Base-by-base conservation (phyloP, 1,139 yeast species). In the Debaryomyces robertsiae region DNA sequence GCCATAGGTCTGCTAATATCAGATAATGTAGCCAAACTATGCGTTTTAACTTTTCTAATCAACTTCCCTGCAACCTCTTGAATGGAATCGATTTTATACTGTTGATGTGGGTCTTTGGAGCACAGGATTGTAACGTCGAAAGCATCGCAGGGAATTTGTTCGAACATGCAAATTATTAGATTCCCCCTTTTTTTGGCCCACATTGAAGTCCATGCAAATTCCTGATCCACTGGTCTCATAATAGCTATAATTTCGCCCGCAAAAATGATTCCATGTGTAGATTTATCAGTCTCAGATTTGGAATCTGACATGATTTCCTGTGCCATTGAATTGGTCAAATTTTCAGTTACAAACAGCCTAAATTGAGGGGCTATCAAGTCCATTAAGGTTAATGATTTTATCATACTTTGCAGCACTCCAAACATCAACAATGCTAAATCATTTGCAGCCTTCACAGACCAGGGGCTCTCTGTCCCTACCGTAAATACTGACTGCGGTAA, bases 351-450 rank as follows among this genome's bases (percentile, higher is more conserved):
- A 53, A 84, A 81, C 49, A 77, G 76, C 48, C 89, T 70, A 40
- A 85, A 82, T 51, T 84, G 84, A 0, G 87, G 84, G 10, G 90
- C 87, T 27, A 90, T 80, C 46, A 89, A 72, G 58, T 88, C 95
- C 68, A 87, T 70, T 32, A 91, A 69, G 1, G 89, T 78, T 40
- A 84, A 63, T 13, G 82, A 74, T 35, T 77, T 75, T 36, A 90
- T 69, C 37, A 84, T 82, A 24, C 69, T 71, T 53, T 82, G 81
- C 45, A 87, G 81, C 9, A 86, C 81, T 13, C 96, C 97, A 66
- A 90, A 87, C 70, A 87, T 82, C 48, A 89, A 72, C 56, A 95
- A 86, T 0, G 96, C 96, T 52, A 89, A 69, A 61, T 91, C 97
- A 56, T 91, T 91, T 6, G 95, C 91, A 6, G 95, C 91, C 51